A percentile compares a stretch with the other conserved stretches of the same genome.
These are phyloP conservation scores for Morella rubra DNA, from an alignment of 306 rosid species.

Conservation along the genomic window DNA sequence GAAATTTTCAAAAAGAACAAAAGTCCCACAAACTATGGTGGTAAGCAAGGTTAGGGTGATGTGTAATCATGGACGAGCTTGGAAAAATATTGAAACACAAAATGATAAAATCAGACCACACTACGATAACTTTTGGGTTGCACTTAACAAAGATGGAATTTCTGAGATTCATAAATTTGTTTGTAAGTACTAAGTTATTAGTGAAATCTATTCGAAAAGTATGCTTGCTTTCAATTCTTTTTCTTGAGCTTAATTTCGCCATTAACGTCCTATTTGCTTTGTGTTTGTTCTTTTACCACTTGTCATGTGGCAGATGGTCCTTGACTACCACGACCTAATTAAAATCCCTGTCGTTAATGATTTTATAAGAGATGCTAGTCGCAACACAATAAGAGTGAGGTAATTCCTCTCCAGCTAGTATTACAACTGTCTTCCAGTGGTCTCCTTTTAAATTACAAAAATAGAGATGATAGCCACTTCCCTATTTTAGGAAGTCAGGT, in stretches of 20 bases:
- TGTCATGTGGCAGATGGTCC: conserved; percentile 53
- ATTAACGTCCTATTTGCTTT: conserved; percentile 22
- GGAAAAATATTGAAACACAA: not conserved
- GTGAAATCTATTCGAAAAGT: not conserved
- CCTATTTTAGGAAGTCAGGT: not conserved
- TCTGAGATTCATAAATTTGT: not conserved
- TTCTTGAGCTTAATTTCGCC: conserved; percentile 14
- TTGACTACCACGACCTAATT: conserved; percentile 71
- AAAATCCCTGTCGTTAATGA: conserved; percentile 58
- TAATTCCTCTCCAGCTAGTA: conserved; percentile 23
- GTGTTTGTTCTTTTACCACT: conserved; percentile 29
- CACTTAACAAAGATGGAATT: no score
- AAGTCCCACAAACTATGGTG: not conserved
- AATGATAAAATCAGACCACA: not conserved
- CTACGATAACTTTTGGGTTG: no score
- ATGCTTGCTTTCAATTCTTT: not conserved
- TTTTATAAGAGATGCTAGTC: conserved; percentile 27
- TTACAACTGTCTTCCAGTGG: not conserved
- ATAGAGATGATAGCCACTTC: not conserved
- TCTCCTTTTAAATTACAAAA: not conserved
- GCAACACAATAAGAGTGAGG: conserved; percentile 47
- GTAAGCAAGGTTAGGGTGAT: not conserved
- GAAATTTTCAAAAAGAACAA: not conserved
- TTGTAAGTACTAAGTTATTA: not conserved
- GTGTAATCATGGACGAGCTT: not conserved